Base-by-base conservation (phyloP, 2,329 filamentous ascomycete genomes). In the Fusarium acutatum region DNA sequence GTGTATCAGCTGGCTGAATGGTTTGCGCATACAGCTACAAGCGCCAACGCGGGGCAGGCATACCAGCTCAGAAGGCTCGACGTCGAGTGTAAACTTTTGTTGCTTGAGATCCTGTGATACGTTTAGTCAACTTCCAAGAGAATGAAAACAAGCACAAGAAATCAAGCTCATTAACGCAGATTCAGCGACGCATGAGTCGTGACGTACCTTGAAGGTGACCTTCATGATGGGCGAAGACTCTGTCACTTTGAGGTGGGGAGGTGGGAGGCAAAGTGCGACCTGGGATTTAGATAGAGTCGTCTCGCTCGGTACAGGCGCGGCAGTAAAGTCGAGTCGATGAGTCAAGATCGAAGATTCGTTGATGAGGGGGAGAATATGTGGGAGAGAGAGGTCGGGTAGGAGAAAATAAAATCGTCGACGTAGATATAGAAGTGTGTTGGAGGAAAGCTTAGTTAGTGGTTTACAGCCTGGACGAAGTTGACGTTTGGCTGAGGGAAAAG, bases 51-150 rank as follows among this genome's bases (percentile, higher is more conserved):
- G 74, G 81, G 81, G 82, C 79, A 76, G 79, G 83, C 93, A 80
- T 92, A 98, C 95, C 83, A 94, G 93, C 82, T 98, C 95, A 75
- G 93, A 92, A 73, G 95, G 94, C 84, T 98, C 95, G 81, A 95
- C 94, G 78, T 98, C 96, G 87, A 99, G 93, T 80, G 92, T 91
- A 86, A 99, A 99, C 88, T 98, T 98, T 84, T 98, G 94, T 85
- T 98, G 96, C 88, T 98, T 98, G 81, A 99, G 89, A 87, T 99
- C 96, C 95, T 98, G 79, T 38, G 77, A 26, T 28, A 41, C 28
- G 28, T n/a, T 37, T 34, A 22, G 67, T 77, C 47, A 76, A 64
- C 56, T 50, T 58, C 44, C 34, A 40, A 24, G 50, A 32, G 35
- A 46, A 26, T 22, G 35, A 43, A 26, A 26, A 44, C 61, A 49